phyloP scores from a whole-genome alignment of 371 early-diverging fungal species.

The Umbelopsis sp. region DNA sequence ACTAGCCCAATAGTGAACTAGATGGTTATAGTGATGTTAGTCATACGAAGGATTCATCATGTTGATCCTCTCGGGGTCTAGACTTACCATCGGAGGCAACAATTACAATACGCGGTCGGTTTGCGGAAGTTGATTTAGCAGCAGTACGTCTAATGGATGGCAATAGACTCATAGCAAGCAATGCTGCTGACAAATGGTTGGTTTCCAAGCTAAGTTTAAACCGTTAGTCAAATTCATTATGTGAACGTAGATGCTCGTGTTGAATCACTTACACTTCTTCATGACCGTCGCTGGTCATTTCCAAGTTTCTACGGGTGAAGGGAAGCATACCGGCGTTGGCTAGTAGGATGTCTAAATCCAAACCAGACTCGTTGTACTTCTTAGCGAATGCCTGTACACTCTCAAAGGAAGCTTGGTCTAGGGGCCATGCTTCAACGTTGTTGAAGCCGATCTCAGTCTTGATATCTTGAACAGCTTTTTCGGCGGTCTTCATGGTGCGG shows the following conservation, averaged over 20 bases:
- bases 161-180: constrained; percentile 20
- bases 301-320: background rate
- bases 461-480: constrained; percentile 25
- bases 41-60: background rate
- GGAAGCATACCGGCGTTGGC: constrained; percentile 29
- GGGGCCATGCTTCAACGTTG: constrained; percentile 26
- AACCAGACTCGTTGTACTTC: constrained; percentile 21
- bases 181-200: constrained; percentile 21
- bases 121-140: background rate
- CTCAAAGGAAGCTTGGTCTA: constrained; percentile 32
- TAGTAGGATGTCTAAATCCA: constrained; percentile 28
- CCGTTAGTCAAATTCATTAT: background rate
- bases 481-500: constrained; percentile 23
- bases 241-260: background rate
- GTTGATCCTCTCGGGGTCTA: too few species aligned
- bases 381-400: constrained; percentile 28
- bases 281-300: background rate
- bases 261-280: constrained; percentile 1
- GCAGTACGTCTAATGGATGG: constrained; percentile 20
- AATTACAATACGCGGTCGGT: constrained; percentile 20
- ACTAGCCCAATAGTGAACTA: constrained; percentile 18
- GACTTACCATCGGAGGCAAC: constrained; percentile 20
- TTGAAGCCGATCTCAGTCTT: constrained; percentile 18
- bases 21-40: background rate
- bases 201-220: constrained; percentile 12